phyloP scores from a whole-genome alignment of 1,284 basidiomycete genomes.

The Cerioporus squamosus region DNA sequence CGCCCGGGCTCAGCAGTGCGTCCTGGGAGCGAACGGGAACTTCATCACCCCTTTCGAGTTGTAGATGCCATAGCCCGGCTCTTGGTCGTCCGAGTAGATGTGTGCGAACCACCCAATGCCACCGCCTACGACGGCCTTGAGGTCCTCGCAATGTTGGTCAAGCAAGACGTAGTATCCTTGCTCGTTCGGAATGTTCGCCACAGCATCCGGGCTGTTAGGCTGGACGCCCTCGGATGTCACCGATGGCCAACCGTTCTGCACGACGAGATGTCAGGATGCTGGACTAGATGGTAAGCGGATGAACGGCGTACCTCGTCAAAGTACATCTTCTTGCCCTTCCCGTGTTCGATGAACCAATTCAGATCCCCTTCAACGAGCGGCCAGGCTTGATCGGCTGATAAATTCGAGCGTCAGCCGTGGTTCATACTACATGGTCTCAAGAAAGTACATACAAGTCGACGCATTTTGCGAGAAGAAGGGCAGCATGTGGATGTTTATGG shows the following conservation, averaged over 20 bases:
- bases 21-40: conserved; percentile 52
- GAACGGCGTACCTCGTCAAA: conserved; percentile 55
- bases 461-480: conserved; percentile 72
- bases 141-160: conserved; percentile 62
- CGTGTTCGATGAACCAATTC: conserved; percentile 64
- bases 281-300: not conserved
- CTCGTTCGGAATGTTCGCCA: conserved; percentile 62
- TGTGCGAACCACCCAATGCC: conserved; percentile 83
- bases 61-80: conserved; percentile 73
- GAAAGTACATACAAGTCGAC: conserved; percentile 51
- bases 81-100: conserved; percentile 69
- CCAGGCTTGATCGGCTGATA: conserved; percentile 59
- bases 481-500: conserved; percentile 73
- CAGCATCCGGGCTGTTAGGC: conserved; percentile 56
- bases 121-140: conserved; percentile 61
- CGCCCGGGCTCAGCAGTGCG: conserved; percentile 30
- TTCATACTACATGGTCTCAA: not conserved
- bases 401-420: not conserved
- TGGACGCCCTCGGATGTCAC: conserved; percentile 59
- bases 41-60: conserved; percentile 49
- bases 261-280: not conserved
- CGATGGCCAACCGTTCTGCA: conserved; percentile 79
- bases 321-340: conserved; percentile 73
- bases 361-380: conserved; percentile 61
- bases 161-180: conserved; percentile 69